A percentile compares a stretch with the other conserved stretches of the same genome.
Conservation (phyloP, 495 filamentous ascomycete species). For the Xeromyces bisporus region DNA sequence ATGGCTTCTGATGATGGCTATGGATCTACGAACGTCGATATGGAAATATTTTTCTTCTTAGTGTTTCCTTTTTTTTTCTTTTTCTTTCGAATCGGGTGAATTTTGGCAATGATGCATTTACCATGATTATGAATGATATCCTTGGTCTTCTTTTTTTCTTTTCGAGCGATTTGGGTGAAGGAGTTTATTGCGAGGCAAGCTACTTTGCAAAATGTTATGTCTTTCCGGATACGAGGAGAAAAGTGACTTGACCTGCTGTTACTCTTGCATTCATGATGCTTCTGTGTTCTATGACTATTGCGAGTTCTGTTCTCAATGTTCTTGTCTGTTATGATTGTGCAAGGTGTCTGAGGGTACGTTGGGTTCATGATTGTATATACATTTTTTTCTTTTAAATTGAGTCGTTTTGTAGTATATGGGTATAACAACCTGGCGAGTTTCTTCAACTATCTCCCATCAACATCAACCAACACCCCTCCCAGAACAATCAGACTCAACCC, state of each 20-base stretch:
- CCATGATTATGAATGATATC: slow-evolving; percentile 1
- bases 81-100: background rate
- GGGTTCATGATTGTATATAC: background rate
- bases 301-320: no score
- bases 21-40: background rate
- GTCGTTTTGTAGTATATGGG: no score
- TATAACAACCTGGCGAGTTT: no score
- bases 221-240: background rate
- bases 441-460: no score
- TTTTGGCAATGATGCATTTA: background rate
- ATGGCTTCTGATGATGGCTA: no score
- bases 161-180: background rate
- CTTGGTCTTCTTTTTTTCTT: no score
- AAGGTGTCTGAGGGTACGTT: background rate
- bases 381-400: background rate
- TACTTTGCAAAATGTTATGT: background rate
- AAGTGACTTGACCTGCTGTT: background rate
- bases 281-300: no score
- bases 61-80: background rate
- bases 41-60: background rate
- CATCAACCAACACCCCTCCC: no score
- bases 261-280: background rate
- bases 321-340: background rate
- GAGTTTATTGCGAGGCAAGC: slow-evolving; percentile 1
- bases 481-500: no score